Evolutionary conservation across 805 yeast genomes (phyloP).

Genomic region (Komagataella ulmi): DNA sequence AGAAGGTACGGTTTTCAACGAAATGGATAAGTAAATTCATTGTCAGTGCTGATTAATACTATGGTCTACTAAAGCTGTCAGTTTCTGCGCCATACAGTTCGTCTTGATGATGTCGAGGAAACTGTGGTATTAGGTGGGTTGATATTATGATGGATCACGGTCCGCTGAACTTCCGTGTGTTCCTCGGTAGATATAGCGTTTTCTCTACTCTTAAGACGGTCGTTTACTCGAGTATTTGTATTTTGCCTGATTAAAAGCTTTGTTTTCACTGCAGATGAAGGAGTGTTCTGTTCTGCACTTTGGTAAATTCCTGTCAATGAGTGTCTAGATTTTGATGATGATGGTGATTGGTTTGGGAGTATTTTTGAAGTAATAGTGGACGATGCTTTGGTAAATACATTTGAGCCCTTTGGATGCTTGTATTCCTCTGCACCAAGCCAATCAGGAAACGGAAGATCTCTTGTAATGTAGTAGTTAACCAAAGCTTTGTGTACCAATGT

Average conservation of each 20-base stretch:
- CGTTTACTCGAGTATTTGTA: not conserved
- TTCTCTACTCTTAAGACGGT: not conserved
- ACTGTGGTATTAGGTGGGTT: slow-evolving; percentile 1
- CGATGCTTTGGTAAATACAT: not conserved
- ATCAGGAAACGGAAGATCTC: slow-evolving; percentile 11
- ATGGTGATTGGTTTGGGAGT: slow-evolving; percentile 2
- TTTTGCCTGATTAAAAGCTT: not conserved
- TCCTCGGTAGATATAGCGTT: not conserved
- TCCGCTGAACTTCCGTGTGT: not conserved
- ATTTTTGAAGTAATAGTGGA: slow-evolving; percentile 5
- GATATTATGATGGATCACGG: not conserved
- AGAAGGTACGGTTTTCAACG: no score
- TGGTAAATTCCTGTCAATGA: slow-evolving; percentile 5
- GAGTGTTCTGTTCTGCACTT: not conserved
- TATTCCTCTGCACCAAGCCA: slow-evolving; percentile 12
- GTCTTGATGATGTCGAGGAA: slow-evolving; percentile 1
- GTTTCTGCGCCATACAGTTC: not conserved
- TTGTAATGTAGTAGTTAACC: slow-evolving; percentile 12
- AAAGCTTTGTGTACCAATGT: slow-evolving; percentile 19
- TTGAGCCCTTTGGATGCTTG: slow-evolving; percentile 1
- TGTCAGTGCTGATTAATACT: no score
- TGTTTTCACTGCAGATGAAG: not conserved
- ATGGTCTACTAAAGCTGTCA: not conserved
- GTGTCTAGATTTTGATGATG: slow-evolving; percentile 4
- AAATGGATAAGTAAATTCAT: no score